phyloP scores from a whole-genome alignment of 2,329 filamentous ascomycete species.

The Colletotrichum coccodes region DNA sequence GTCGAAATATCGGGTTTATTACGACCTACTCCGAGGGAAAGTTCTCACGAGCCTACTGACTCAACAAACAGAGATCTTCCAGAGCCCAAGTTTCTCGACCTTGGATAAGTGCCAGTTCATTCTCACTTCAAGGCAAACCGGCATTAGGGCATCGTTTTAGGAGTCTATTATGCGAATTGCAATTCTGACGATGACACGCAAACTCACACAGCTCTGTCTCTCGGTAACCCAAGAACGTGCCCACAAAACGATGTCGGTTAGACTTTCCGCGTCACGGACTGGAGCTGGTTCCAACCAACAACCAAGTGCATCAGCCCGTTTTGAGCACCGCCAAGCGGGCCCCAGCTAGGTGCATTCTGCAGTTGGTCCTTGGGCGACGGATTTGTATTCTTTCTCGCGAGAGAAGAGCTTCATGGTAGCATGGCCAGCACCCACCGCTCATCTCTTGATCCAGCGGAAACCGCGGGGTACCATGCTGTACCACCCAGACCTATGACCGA shows the following conservation, averaged over 20 bases:
- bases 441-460: too few species aligned
- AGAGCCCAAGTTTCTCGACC: not conserved
- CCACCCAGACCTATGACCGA: too few species aligned
- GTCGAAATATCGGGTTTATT: conserved; percentile 18
- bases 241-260: not conserved
- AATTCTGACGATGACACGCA: not conserved
- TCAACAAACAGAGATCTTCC: not conserved
- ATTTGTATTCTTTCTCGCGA: too few species aligned
- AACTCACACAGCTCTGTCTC: not conserved
- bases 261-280: not conserved
- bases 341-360: not conserved
- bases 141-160: not conserved
- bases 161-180: not conserved
- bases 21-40: conserved; percentile 14
- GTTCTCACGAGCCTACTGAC: conserved; percentile 18
- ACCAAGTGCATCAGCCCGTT: not conserved
- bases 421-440: too few species aligned
- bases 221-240: not conserved
- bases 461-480: too few species aligned
- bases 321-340: not conserved
- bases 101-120: not conserved
- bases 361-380: too few species aligned
- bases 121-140: not conserved
- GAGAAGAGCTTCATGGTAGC: too few species aligned
- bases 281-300: not conserved